A percentile compares a stretch with the other conserved stretches of the same genome.
These are phyloP conservation scores for Pseudogymnoascus sp. DNA, from an alignment of 2,329 filamentous ascomycete genomes.

Conservation along the genomic window DNA sequence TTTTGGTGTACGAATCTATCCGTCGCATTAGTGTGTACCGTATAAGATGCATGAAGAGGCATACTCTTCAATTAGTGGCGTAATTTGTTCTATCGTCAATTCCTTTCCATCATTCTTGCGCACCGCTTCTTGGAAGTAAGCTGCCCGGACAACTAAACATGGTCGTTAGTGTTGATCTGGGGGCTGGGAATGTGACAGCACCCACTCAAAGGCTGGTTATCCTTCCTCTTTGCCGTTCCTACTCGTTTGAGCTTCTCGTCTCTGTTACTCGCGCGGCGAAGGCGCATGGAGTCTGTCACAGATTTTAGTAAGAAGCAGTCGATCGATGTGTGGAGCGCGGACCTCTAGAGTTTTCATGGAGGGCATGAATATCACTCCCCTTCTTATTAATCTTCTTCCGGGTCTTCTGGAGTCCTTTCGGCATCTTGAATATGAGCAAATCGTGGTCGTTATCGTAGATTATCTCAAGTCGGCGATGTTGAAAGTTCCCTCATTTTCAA, in stretches of 20 bases:
- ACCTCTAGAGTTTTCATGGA: slow-evolving; percentile 75
- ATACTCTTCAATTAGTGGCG: slow-evolving; percentile 55
- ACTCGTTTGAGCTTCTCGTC: slow-evolving; percentile 76
- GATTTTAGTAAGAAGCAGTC: not conserved
- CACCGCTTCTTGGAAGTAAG: slow-evolving; percentile 64
- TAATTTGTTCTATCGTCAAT: slow-evolving; percentile 49
- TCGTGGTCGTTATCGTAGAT: not conserved
- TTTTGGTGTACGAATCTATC: slow-evolving; percentile 58
- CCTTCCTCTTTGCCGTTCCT: slow-evolving; percentile 60
- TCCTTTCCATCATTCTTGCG: slow-evolving; percentile 43
- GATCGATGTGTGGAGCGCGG: not conserved
- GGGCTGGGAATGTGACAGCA: slow-evolving; percentile 12
- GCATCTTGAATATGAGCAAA: slow-evolving; percentile 47
- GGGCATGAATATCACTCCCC: slow-evolving; percentile 59
- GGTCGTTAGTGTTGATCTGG: slow-evolving; percentile 12
- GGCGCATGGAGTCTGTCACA: slow-evolving; percentile 59
- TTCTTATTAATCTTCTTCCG: slow-evolving; percentile 83
- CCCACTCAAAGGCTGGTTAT: slow-evolving; percentile 66
- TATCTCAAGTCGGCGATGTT: not conserved
- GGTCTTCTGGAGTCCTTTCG: slow-evolving; percentile 71
- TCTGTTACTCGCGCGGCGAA: slow-evolving; percentile 70
- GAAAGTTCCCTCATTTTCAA: slow-evolving; percentile 7
- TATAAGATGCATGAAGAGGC: slow-evolving; percentile 25
- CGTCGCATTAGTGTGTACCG: slow-evolving; percentile 18
- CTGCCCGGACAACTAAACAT: slow-evolving; percentile 53